Evolutionary conservation across 177 flowering plant genomes (phyloP), one percentile per base, ranked within the genome.

Genomic region (Telopea speciosissima): DNA sequence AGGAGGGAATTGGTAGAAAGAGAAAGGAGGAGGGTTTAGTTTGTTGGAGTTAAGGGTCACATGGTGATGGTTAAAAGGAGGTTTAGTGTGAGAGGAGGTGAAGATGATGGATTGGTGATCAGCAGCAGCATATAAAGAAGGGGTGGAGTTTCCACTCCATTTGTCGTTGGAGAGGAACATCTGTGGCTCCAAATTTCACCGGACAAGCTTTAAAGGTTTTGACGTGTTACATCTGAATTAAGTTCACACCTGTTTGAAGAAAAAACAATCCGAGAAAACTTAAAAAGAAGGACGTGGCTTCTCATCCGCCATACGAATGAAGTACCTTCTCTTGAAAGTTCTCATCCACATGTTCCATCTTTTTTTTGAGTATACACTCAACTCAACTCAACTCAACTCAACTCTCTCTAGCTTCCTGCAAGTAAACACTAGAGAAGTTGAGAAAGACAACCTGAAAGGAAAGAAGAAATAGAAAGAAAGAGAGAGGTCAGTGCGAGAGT

Each of bases 151-250:
- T 61, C 31, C 54, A 45, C 33, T 68, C 60, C 24, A 45, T 36
- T 68, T 73, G 71, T 52, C 72, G 71, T 62, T 74, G 52, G 78
- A 81, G 42, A 80, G 75, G 49, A 78, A 78, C 85, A 84, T 86
- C 26, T 71, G 67, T 58, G 67, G 54, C 42, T 70, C 31, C 63
- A 3, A 68, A 70, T 74, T 79, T 77, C 77, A 81, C 73, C 26
- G 36, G 60, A 66, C 70, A 72, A 67, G 24, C 65, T 70, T 68
- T 49, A 16, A 12, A n/a, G n/a, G n/a, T n/a, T n/a, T n/a, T n/a
- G n/a, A n/a, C n/a, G n/a, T n/a, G n/a, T n/a, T n/a, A n/a, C n/a
- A n/a, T n/a, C n/a, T n/a, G n/a, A n/a, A n/a, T n/a, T n/a, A n/a
- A n/a, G n/a, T n/a, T n/a, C n/a, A 3, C 40, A 36, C 7, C 40